Conservation (phyloP, 345 rosid genomes). For the Dimocarpus longan region DNA sequence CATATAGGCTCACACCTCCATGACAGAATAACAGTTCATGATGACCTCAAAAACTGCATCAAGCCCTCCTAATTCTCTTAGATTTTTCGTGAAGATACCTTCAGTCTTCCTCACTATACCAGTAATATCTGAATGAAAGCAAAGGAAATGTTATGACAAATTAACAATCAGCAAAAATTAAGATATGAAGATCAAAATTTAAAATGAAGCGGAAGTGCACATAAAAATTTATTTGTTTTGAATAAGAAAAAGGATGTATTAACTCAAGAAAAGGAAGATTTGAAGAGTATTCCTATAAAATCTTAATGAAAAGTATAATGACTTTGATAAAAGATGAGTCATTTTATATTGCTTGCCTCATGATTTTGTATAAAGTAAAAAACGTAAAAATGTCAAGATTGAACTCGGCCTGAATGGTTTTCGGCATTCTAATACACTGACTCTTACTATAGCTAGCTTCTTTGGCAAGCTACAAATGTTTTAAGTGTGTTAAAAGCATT, state of each 20-base stretch:
- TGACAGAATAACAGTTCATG: slow-evolving; percentile 69
- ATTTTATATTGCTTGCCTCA: too few species aligned
- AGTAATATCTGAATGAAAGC: slow-evolving; percentile 60
- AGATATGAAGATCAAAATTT: not conserved
- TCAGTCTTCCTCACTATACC: slow-evolving; percentile 78
- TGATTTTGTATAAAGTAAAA: too few species aligned
- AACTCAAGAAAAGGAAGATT: not conserved
- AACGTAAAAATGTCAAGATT: too few species aligned
- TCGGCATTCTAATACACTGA: too few species aligned
- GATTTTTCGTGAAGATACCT: slow-evolving; percentile 87
- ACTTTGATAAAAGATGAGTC: too few species aligned
- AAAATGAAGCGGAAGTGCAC: not conserved
- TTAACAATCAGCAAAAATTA: slow-evolving; percentile 18
- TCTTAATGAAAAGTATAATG: too few species aligned
- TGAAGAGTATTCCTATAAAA: not conserved
- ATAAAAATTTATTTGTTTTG: not conserved
- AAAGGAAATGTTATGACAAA: slow-evolving; percentile 14
- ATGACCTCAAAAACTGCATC: slow-evolving; percentile 92
- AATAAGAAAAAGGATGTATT: too few species aligned
- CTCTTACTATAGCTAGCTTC: too few species aligned
- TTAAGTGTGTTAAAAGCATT: too few species aligned
- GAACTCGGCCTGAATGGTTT: too few species aligned
- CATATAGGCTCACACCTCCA: too few species aligned
- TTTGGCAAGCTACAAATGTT: too few species aligned
- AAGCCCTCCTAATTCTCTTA: slow-evolving; percentile 90